Evolutionary conservation across 371 early-diverging fungal species (phyloP).

Genomic region (Basidiobolus meristosporus): DNA sequence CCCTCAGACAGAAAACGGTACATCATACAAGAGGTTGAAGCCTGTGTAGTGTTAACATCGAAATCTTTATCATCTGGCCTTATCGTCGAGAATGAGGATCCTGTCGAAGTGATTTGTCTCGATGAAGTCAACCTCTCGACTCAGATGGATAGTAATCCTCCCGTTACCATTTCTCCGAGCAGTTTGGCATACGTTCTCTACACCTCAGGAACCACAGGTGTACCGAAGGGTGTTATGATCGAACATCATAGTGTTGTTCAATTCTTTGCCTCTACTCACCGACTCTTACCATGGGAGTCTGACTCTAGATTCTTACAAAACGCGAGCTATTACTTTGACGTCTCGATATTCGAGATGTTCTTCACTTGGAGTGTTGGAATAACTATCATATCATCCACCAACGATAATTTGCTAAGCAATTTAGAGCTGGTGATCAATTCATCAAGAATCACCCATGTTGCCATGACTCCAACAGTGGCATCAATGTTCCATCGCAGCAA

Average conservation of each 20-base stretch:
- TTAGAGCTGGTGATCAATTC: too few relatives aligned
- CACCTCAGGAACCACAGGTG: conserved; percentile 84
- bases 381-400: neutral
- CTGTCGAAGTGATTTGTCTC: neutral
- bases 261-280: neutral
- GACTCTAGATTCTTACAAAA: neutral
- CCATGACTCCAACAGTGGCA: too few relatives aligned
- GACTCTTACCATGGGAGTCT: neutral
- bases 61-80: neutral
- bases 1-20: neutral
- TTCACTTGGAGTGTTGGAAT: neutral
- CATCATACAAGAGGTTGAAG: neutral
- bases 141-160: too few relatives aligned
- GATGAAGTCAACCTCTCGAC: neutral
- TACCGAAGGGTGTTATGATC: conserved; percentile 70
- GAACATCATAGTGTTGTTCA: conserved; percentile 62
- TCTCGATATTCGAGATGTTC: neutral
- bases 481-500: too few relatives aligned
- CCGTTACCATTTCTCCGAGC: neutral
- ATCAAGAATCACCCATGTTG: too few relatives aligned
- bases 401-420: too few relatives aligned
- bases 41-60: neutral
- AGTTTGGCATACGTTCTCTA: conserved; percentile 59
- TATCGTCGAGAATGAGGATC: neutral
- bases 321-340: neutral